Conservation (phyloP, 2,329 filamentous ascomycete genomes). For the Hypoxylon sp. region DNA sequence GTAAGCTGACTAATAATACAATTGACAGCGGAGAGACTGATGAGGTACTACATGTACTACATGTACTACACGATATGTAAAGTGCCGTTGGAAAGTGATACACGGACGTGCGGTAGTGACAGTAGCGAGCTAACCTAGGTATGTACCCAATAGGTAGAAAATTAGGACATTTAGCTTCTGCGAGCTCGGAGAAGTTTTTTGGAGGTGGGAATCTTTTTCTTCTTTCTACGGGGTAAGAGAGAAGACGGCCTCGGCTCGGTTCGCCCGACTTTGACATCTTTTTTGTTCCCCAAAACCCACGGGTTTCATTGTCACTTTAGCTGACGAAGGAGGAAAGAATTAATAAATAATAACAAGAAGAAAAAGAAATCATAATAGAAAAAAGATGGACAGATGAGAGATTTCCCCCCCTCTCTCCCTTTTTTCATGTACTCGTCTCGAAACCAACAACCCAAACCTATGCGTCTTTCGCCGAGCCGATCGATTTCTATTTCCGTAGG, state of each 20-base stretch:
- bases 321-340: conserved; percentile 4
- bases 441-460: background rate
- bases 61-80: no score
- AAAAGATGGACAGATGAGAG: no score
- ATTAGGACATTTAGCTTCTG: conserved; percentile 1
- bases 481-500: background rate
- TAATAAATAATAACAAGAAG: conserved; percentile 5
- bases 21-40: no score
- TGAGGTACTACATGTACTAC: background rate
- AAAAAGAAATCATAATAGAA: conserved; percentile 22
- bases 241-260: background rate
- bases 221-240: conserved; percentile 5
- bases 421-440: background rate
- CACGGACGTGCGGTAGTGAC: background rate
- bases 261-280: background rate
- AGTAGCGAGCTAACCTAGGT: background rate
- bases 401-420: no score
- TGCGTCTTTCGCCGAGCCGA: conserved; percentile 14
- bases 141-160: no score
- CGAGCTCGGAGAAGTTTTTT: background rate
- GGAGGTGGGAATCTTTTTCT: conserved; percentile 6
- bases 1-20: conserved; percentile 1
- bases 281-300: no score
- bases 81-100: no score
- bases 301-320: conserved; percentile 26